A percentile compares a stretch with the other conserved stretches of the same genome.
Evolutionary conservation across 2,329 filamentous ascomycete species (phyloP).

Genomic region (Cercospora sojina): DNA sequence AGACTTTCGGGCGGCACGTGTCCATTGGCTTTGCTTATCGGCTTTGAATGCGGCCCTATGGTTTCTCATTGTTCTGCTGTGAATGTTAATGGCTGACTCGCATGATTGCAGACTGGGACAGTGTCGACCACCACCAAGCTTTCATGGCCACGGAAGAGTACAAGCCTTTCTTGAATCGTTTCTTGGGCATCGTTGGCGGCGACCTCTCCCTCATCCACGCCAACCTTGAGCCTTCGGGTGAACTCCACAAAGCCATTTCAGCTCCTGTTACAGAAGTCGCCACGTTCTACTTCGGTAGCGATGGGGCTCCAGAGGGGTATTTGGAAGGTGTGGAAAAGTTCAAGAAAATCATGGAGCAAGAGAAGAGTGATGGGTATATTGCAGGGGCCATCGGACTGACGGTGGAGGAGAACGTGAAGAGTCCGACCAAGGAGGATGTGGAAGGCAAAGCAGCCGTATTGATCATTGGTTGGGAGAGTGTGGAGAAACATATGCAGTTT

Average conservation of each 20-base stretch:
- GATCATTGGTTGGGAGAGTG: conserved; percentile 54
- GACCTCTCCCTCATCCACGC: conserved; percentile 39
- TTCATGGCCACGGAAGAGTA: conserved; percentile 45
- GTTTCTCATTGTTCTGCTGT: not conserved
- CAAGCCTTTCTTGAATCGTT: conserved; percentile 38
- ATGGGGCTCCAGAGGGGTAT: conserved; percentile 35
- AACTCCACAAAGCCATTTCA: conserved; percentile 29
- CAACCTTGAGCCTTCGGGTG: conserved; percentile 31
- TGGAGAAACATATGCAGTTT: conserved; percentile 51
- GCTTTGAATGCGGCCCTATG: not conserved
- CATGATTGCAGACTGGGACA: conserved; percentile 46
- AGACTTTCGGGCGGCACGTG: not conserved
- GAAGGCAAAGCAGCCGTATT: conserved; percentile 46
- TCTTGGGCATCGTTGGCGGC: conserved; percentile 36
- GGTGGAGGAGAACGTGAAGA: conserved; percentile 31
- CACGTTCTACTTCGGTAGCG: conserved; percentile 45
- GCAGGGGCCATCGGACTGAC: conserved; percentile 29
- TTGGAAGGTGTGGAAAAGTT: conserved; percentile 43
- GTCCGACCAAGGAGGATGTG: conserved; percentile 30
- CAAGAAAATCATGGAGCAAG: conserved; percentile 36
- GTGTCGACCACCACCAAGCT: conserved; percentile 40
- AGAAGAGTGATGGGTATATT: conserved; percentile 30
- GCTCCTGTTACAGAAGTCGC: conserved; percentile 53
- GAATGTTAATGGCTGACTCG: not conserved
- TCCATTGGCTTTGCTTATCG: not conserved